Percentiles rank a stretch among this genome's conserved stretches.
Evolutionary conservation across 768 basidiomycete species (phyloP).

Genomic region (Favolaschia claudopus): DNA sequence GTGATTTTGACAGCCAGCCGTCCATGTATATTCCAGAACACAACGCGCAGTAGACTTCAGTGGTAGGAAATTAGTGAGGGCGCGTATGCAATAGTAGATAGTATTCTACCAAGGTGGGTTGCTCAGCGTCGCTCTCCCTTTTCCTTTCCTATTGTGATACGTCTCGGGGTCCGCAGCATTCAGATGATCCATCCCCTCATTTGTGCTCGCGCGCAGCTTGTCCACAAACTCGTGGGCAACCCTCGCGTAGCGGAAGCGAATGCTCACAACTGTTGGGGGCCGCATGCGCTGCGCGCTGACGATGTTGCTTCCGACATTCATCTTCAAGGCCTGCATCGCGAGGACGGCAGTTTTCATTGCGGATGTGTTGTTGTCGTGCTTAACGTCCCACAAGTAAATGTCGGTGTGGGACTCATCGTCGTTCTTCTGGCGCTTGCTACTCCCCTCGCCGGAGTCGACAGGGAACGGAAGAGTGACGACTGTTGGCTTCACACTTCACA

Average conservation of each 20-base stretch:
- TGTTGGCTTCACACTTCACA: too few species aligned
- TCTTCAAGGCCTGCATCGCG: background rate
- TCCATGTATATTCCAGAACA: constrained; percentile 12
- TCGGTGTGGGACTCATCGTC: background rate
- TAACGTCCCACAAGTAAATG: background rate
- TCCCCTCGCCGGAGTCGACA: background rate
- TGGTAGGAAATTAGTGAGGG: background rate
- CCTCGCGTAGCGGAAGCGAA: background rate
- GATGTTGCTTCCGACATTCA: background rate
- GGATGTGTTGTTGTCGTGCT: background rate
- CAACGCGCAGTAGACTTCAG: background rate
- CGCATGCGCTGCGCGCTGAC: background rate
- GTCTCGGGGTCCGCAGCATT: background rate
- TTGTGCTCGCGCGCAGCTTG: background rate
- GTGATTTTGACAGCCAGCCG: constrained; percentile 10
- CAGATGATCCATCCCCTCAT: background rate
- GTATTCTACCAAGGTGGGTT: background rate
- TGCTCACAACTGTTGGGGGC: background rate
- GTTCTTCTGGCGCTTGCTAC: background rate
- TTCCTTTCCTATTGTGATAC: background rate
- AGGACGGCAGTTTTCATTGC: background rate
- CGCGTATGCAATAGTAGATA: background rate
- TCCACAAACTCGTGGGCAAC: background rate
- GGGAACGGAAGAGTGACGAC: too few species aligned
- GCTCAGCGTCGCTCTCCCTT: background rate